Conservation (phyloP, 2,329 filamentous ascomycete species). For the Escovopsis sp. region DNA sequence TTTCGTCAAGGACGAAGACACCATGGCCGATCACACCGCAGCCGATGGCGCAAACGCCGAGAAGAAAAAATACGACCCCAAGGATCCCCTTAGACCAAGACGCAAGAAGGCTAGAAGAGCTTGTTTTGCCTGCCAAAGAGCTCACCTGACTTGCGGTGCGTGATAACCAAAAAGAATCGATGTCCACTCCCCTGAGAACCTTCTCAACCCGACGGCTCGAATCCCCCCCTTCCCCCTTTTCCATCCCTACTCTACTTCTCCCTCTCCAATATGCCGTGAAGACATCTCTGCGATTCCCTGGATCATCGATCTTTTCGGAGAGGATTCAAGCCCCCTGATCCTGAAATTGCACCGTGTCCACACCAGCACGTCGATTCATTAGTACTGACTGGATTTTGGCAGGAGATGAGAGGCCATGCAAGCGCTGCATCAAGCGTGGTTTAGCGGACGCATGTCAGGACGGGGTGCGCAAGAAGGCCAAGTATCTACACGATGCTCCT, state of each 20-base stretch:
- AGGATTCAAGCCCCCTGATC: background rate
- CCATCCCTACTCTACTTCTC: too few species aligned
- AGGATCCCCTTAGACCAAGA: constrained; percentile 77
- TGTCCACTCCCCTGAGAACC: background rate
- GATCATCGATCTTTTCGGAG: too few species aligned
- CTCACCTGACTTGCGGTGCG: constrained; percentile 97
- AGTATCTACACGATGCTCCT: constrained; percentile 94
- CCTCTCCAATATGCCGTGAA: background rate
- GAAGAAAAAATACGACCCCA: constrained; percentile 63
- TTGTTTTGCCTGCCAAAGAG: constrained; percentile 92
- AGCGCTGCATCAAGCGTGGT: constrained; percentile 85
- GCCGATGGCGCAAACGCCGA: constrained; percentile 33
- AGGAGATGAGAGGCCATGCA: constrained; percentile 93
- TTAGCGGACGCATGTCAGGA: constrained; percentile 87
- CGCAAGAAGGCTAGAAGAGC: constrained; percentile 93
- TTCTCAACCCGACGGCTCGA: background rate
- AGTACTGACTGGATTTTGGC: constrained; percentile 3
- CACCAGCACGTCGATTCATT: background rate
- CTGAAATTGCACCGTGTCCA: background rate
- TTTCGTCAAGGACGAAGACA: constrained; percentile 31
- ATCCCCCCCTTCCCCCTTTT: background rate
- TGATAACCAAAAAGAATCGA: constrained; percentile 13
- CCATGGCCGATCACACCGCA: constrained; percentile 35
- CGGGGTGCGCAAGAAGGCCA: constrained; percentile 95
- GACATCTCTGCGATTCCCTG: background rate